Evolutionary conservation across 2,329 filamentous ascomycete species (phyloP).

Genomic region (Aspergillus luchuensis): DNA sequence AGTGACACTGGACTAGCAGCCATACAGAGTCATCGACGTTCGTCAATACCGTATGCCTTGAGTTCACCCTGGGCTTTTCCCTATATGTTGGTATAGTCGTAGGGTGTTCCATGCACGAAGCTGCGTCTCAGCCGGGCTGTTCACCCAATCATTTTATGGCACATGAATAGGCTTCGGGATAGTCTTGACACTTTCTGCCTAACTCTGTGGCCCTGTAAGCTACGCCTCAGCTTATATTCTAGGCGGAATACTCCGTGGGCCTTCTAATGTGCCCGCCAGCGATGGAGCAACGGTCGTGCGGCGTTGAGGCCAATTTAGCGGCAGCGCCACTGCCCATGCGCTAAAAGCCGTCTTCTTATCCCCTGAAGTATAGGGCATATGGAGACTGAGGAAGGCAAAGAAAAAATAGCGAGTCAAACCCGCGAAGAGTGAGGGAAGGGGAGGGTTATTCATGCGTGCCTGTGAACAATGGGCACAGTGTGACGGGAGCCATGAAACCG

Average conservation of each 20-base stretch:
- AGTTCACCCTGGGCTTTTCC: neutral
- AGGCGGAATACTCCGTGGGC: neutral
- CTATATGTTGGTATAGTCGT: slow-evolving; percentile 1
- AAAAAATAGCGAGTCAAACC: neutral
- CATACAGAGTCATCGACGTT: slow-evolving; percentile 8
- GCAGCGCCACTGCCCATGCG: neutral
- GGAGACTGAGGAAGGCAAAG: neutral
- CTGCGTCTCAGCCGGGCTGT: neutral
- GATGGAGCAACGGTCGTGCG: neutral
- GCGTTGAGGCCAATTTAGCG: neutral
- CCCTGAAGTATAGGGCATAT: neutral
- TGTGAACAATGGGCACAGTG: neutral
- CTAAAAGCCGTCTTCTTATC: neutral
- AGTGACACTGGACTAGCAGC: slow-evolving; percentile 14
- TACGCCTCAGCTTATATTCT: neutral
- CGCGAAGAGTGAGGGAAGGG: neutral
- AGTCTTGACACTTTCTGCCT: slow-evolving; percentile 3
- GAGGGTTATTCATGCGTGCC: neutral
- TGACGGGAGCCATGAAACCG: neutral
- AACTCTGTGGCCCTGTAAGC: neutral
- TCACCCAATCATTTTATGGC: neutral
- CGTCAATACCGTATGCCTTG: neutral
- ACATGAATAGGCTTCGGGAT: neutral
- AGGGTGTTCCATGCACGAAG: slow-evolving; percentile 16
- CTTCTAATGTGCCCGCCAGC: neutral